phyloP scores from a whole-genome alignment of 768 basidiomycete species.

The Austroboletus festivus region DNA sequence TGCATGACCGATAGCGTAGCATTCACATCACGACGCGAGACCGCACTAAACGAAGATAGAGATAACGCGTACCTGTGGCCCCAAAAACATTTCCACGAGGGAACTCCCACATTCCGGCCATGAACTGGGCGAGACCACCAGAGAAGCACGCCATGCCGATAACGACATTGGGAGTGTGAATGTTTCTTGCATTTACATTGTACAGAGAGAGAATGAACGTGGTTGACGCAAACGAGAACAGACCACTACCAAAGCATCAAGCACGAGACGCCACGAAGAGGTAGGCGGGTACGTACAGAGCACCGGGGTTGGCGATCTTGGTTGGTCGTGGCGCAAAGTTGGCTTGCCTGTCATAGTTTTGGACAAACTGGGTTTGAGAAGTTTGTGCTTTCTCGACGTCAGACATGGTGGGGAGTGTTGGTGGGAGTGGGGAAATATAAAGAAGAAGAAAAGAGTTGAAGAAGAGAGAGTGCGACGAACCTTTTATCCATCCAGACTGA shows the following conservation, averaged over 20 bases:
- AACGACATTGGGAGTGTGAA: slow-evolving; percentile 62
- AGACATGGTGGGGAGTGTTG: slow-evolving; percentile 25
- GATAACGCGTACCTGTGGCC: slow-evolving; percentile 54
- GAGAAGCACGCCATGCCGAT: slow-evolving; percentile 85
- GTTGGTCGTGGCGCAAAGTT: slow-evolving; percentile 24
- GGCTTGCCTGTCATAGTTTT: slow-evolving; percentile 16
- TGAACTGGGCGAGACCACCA: slow-evolving; percentile 80
- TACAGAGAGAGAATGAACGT: slow-evolving; percentile 76
- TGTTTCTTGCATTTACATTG: slow-evolving; percentile 57
- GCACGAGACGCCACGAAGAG: neutral
- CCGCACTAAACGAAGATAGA: no score
- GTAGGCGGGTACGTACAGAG: slow-evolving; percentile 27
- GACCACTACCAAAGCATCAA: slow-evolving; percentile 46
- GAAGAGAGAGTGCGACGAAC: neutral
- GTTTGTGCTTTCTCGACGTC: slow-evolving; percentile 34
- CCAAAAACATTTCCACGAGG: slow-evolving; percentile 67
- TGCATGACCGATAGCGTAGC: neutral
- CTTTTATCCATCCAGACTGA: slow-evolving; percentile 17
- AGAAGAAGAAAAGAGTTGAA: neutral
- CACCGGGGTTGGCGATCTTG: slow-evolving; percentile 52
- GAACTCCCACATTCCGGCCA: slow-evolving; percentile 91
- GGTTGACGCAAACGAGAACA: slow-evolving; percentile 82
- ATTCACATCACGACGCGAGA: no score
- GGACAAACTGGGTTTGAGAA: slow-evolving; percentile 18
- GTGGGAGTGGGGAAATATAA: neutral